Percentiles rank a stretch among this genome's conserved stretches.
Evolutionary conservation across 2,329 filamentous ascomycete species (phyloP).

Genomic region (Tolypocladium tundrense): DNA sequence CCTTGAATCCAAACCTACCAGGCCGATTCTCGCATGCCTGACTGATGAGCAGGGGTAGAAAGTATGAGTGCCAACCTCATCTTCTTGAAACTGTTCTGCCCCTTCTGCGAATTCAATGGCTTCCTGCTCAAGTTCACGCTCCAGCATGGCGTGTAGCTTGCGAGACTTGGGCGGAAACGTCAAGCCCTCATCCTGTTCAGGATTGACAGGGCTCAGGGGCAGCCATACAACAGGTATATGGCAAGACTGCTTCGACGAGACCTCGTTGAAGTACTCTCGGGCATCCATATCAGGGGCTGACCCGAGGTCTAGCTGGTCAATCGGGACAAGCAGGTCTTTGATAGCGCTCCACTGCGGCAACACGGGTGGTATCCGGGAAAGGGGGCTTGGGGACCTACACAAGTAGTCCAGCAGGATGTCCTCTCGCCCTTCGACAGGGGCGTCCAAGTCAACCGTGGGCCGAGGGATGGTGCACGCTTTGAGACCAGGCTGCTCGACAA

Average conservation of each 20-base stretch:
- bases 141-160: conserved; percentile 13
- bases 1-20: background rate
- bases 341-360: background rate
- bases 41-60: background rate
- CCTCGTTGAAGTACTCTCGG: conserved; percentile 8
- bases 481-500: conserved; percentile 13
- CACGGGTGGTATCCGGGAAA: background rate
- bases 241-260: conserved; percentile 9
- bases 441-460: conserved; percentile 5
- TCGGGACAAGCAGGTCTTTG: conserved; percentile 8
- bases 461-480: conserved; percentile 7
- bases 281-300: conserved; percentile 11
- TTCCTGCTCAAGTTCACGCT: conserved; percentile 16
- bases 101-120: conserved; percentile 1
- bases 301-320: conserved; percentile 14
- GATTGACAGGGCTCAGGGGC: conserved; percentile 13
- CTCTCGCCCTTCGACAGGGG: background rate
- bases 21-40: background rate
- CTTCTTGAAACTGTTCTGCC: background rate
- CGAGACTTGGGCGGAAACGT: conserved; percentile 11
- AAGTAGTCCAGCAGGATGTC: background rate
- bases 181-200: conserved; percentile 16
- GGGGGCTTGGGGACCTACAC: background rate
- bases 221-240: conserved; percentile 17
- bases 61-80: too few species aligned